Evolutionary conservation across 129 eudicot genomes (phyloP).

Genomic region (Chrysanthemum makinoi): DNA sequence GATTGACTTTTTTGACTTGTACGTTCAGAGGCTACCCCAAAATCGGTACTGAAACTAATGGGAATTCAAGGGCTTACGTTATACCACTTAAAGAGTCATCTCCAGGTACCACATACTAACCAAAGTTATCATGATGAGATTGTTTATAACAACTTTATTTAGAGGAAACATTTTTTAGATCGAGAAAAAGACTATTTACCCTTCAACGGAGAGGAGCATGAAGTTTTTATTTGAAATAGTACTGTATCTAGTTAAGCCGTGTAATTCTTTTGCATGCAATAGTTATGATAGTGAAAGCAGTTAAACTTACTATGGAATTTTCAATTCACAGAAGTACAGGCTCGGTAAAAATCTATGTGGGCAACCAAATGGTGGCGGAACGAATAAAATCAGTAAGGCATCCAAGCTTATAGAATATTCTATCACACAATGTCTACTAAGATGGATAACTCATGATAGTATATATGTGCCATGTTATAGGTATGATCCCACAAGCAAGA

Average conservation of each 20-base stretch:
- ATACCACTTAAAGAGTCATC: constrained; percentile 95
- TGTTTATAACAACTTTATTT: no score
- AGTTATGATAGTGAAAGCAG: not conserved
- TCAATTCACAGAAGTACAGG: constrained; percentile 77
- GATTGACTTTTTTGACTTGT: constrained; percentile 13
- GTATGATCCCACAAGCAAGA: constrained; percentile 36
- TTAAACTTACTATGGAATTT: constrained; percentile 15
- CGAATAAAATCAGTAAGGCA: constrained; percentile 55
- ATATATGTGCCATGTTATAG: constrained; percentile 17
- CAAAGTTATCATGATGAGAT: not conserved
- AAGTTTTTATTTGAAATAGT: no score
- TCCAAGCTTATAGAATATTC: not conserved
- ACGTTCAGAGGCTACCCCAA: constrained; percentile 93
- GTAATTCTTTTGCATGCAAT: not conserved
- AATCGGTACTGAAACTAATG: constrained; percentile 92
- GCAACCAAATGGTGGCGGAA: constrained; percentile 55
- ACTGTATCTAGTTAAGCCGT: no score
- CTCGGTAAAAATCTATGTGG: constrained; percentile 75
- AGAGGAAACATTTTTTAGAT: no score
- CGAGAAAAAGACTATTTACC: no score
- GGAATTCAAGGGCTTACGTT: constrained; percentile 94
- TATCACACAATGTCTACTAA: not conserved
- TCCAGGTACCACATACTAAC: constrained; percentile 60
- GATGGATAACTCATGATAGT: constrained; percentile 10
- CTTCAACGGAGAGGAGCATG: no score